Evolutionary conservation across 371 early-diverging fungal species (phyloP), one percentile per base, ranked within the genome.

Genomic region (Lichtheimia hyalospora): DNA sequence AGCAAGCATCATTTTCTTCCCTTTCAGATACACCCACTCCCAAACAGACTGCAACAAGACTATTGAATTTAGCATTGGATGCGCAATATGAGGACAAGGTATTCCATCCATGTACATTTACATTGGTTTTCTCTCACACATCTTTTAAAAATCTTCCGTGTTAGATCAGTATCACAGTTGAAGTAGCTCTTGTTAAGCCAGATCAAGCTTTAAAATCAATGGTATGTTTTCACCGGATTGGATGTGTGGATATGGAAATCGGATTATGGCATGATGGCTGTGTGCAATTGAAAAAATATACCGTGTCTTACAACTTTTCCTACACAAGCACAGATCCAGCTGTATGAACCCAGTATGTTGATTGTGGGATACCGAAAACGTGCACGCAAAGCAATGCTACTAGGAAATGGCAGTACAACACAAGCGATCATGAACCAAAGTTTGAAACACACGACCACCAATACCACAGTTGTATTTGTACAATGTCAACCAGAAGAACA

Each of bases 301-400:
- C 18, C 8, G 46, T 46, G n/a, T n/a, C 46, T 21, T 21, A 49
- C 23, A n/a, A 23, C 4, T 49, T 21, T 49, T 27, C 20, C 18
- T 14, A 12, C 15, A 61, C 24, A 44, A 51, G 52, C 51, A 23
- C 57, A 62, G 62, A 56, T 57, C 16, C 62, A 62, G 23, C 25
- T 62, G 51, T 56, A 62, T 40, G 57, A 62, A 14, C 62, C 62
- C 12, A 57, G 57, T 12, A 52, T 62, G 18, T 40, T 62, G 42
- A 52, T 62, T 34, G 62, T 58, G 3, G 59, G 59, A 21, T 58
- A 46, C 14, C 18, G 51, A 34, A 58, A 58, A 51, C 25, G n/a
- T 23, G 52, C 23, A 58, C 41, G 40, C 23, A 49, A 13, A 21
- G 21, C 23, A 40, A 50, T 49, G 40, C 51, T 24, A 24, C 56